These are phyloP conservation scores for Aspergillus versicolor DNA, from an alignment of 2,329 filamentous ascomycete species.

Conservation along the genomic window DNA sequence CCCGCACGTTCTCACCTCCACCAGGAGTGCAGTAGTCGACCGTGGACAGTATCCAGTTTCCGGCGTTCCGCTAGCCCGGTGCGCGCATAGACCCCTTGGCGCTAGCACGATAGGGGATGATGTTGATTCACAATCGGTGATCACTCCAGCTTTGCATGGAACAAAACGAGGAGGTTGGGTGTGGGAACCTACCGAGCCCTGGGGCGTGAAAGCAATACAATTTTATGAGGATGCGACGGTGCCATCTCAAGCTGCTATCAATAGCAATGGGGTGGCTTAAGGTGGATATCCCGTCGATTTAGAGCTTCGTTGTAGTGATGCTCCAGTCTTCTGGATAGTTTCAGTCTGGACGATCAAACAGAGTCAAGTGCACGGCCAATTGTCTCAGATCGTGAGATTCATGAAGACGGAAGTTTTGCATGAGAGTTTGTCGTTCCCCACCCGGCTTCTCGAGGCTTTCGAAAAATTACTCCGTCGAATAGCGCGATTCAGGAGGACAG, in stretches of 20 bases:
- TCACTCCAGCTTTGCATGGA: neutral
- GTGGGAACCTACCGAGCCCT: neutral
- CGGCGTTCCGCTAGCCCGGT: neutral
- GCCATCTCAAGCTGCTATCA: neutral
- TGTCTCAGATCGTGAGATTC: neutral
- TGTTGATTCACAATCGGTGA: neutral
- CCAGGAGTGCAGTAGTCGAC: conserved; percentile 2
- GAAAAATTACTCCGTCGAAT: too few species aligned
- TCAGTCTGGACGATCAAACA: conserved; percentile 35
- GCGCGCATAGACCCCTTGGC: neutral
- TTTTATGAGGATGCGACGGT: neutral
- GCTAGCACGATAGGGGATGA: neutral
- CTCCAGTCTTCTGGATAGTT: conserved; percentile 38
- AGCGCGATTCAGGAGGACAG: too few species aligned
- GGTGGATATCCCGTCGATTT: neutral
- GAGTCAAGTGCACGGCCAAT: conserved; percentile 10
- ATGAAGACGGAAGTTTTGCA: neutral
- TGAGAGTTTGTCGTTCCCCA: neutral
- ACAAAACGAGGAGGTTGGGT: neutral
- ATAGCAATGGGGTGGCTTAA: neutral
- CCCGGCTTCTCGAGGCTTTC: neutral
- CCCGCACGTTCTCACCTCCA: conserved; percentile 13
- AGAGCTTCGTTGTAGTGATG: conserved; percentile 8
- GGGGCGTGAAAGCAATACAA: neutral
- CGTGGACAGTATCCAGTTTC: neutral